Conservation (phyloP, 352 stramenopile species). For the Globisporangium radiosum region DNA sequence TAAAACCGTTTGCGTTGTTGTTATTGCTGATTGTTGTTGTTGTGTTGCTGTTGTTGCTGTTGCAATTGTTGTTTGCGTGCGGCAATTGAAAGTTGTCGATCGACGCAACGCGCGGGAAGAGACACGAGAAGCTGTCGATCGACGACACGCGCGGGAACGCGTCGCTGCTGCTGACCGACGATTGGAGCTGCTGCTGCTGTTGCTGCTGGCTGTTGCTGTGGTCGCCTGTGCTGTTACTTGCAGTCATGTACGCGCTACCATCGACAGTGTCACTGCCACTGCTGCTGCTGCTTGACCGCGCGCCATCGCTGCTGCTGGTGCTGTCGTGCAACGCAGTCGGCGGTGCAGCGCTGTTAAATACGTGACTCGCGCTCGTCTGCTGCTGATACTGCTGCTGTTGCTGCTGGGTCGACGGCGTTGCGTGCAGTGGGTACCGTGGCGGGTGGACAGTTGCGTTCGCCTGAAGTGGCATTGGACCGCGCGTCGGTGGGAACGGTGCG, state of each 20-base stretch:
- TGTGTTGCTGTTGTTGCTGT: conserved; percentile 8
- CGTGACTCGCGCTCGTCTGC: conserved; percentile 3
- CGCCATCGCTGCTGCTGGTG: background rate
- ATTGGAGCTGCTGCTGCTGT: conserved; percentile 3
- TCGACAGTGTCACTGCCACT: background rate
- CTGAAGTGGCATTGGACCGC: conserved; percentile 11
- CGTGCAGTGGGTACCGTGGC: conserved; percentile 7
- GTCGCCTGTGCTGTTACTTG: background rate
- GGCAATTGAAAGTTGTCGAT: conserved; percentile 71
- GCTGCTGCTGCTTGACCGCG: background rate
- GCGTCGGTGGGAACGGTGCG: conserved; percentile 10
- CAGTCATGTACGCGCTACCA: background rate
- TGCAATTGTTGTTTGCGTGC: conserved; percentile 10
- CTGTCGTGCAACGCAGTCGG: background rate
- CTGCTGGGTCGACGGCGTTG: conserved; percentile 4
- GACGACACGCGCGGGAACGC: conserved; percentile 68
- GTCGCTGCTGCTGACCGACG: conserved; percentile 10
- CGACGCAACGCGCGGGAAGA: conserved; percentile 77
- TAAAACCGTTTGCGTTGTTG: background rate
- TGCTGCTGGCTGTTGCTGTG: conserved; percentile 6
- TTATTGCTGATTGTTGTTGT: conserved; percentile 1
- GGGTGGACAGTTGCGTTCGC: conserved; percentile 1
- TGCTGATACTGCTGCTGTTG: conserved; percentile 7
- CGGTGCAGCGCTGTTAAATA: conserved; percentile 10
- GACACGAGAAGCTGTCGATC: conserved; percentile 79